Percentiles rank a stretch among this genome's conserved stretches.
phyloP scores from a whole-genome alignment of 73 alveolate species.

The Paramecium sexaurelia region DNA sequence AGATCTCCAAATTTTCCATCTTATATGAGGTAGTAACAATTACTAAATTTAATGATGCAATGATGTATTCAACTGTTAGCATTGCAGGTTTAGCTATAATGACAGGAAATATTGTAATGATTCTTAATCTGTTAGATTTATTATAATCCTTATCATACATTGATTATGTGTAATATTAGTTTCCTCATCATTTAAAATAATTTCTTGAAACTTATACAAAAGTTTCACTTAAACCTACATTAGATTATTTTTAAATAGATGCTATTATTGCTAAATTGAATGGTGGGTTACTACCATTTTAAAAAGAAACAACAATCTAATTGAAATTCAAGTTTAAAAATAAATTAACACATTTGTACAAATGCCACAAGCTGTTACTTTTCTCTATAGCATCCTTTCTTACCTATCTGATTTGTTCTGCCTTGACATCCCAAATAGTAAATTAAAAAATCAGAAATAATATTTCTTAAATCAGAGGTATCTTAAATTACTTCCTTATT shows the following conservation, averaged over 20 bases:
- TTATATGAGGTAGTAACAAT: too few species aligned
- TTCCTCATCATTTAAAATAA: not conserved
- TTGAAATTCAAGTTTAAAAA: too few species aligned
- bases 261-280: not conserved
- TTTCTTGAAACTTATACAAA: not conserved
- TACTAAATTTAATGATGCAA: not conserved
- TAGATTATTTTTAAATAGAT: not conserved
- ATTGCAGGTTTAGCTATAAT: not conserved
- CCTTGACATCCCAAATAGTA: too few species aligned
- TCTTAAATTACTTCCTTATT: too few species aligned
- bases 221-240: not conserved
- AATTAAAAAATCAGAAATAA: not conserved
- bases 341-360: too few species aligned
- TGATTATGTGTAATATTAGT: not conserved
- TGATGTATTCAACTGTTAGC: not conserved
- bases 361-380: too few species aligned
- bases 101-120: not conserved
- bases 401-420: too few species aligned
- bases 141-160: not conserved
- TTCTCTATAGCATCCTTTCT: too few species aligned
- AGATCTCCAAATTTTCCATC: too few species aligned
- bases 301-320: not conserved
- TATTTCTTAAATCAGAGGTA: too few species aligned
- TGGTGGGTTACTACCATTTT: not conserved
- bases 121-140: not conserved